Base-by-base conservation (phyloP, 2,329 filamentous ascomycete genomes). In the Aspergillus carbonarius region DNA sequence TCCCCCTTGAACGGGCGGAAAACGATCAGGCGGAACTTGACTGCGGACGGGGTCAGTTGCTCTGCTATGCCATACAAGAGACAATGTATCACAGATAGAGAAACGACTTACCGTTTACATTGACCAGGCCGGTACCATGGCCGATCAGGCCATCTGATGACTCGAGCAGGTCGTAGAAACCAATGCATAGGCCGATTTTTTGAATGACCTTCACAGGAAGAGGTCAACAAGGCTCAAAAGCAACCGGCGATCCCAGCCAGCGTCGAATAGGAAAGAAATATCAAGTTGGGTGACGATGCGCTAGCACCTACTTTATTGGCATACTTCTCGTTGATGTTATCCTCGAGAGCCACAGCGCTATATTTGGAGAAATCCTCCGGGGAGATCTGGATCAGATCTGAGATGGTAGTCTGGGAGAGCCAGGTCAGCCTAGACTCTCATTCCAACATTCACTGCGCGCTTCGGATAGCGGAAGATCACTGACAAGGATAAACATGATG, bases 251-350 rank as follows among this genome's bases (percentile, higher is more conserved):
- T 18, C 9, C 5, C 17, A 49, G 47, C 17, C 27, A 10, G 17
- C 17, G 32, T 10, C 34, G 20, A 18, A 5, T n/a, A 9, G 18
- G 3, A 35, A 27, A 27, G 15, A 10, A 23, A 37, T 4, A 9
- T 9, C n/a, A 5, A 12, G 32, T 32, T 32, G 34, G 13, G 13
- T 5, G 1, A 1, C 13, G 18, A 42, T 13, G 39, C 18, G 39
- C n/a, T 55, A 12, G 20, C 17, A 42, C 65, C 39, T 53, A 91
- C 89, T 77, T 93, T 95, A 79, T 99, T 97, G 60, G 93, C 88
- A 76, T 97, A 99, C 78, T 99, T 99, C 63, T 88, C 84, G 74
- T 99, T 98, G 78, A 99, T 95, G 69, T 95, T 95, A 79, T 99
- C 93, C 77, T 97, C 92, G 63, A 99, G 91, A 1, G 92, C 92